Evolutionary conservation across 441 rosid genomes (phyloP).

Genomic region (Euphorbia celastroides): DNA sequence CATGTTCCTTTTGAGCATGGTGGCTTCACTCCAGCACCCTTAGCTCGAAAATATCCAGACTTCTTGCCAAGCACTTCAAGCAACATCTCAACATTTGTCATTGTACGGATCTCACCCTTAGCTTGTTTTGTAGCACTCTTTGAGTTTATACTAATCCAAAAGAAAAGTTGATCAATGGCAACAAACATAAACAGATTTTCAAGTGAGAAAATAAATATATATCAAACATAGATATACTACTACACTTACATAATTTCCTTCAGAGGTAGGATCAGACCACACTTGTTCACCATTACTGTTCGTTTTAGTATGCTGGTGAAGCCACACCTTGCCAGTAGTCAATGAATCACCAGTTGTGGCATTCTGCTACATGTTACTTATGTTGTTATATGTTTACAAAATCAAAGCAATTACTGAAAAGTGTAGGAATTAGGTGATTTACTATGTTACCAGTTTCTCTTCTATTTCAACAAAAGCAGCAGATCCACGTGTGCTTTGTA

Average conservation of each 20-base stretch:
- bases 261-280: background rate
- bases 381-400: too few relatives aligned
- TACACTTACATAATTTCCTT: background rate
- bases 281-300: background rate
- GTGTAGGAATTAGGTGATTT: too few relatives aligned
- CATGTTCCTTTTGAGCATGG: background rate
- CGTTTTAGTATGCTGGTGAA: background rate
- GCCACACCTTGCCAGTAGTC: background rate
- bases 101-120: background rate
- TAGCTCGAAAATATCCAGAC: background rate
- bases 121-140: background rate
- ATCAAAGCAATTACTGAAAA: too few relatives aligned
- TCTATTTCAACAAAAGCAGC: background rate
- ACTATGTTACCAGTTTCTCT: background rate
- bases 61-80: background rate
- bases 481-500: background rate
- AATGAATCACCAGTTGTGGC: background rate
- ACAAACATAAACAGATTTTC: background rate
- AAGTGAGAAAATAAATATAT: too few relatives aligned
- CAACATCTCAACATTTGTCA: conserved; percentile 1
- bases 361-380: background rate
- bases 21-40: background rate
- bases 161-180: background rate
- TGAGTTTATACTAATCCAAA: background rate
- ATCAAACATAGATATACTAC: too few relatives aligned